Base-by-base conservation (phyloP, 2,329 filamentous ascomycete genomes). In the Penicillium brevicompactum region DNA sequence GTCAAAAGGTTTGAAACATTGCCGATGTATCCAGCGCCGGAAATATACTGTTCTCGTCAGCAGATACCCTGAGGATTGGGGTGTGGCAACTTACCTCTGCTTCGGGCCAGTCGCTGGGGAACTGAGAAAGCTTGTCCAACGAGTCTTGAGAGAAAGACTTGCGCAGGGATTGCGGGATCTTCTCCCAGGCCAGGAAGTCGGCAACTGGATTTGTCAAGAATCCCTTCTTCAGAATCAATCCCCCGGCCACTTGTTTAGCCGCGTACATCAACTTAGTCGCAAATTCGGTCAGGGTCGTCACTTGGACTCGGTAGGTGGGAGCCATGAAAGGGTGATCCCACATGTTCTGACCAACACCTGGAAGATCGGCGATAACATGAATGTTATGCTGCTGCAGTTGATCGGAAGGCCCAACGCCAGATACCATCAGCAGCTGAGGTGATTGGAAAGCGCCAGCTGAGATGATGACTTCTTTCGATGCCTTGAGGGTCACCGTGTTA, bases 371-470 rank as follows among this genome's bases (percentile, higher is more conserved):
- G 8, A 75, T 31, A 2, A 71, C 55, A 0, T 62, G 40, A 10
- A 74, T 74, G 1, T 53, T 55, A 46, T 70, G 59, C 3, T 65
- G 30, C 6, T 65, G 22, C 6, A 74, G 58, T 1, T 61, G 57
- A 0, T 61, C 60, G 4, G 53, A 41, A 2, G 80, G 80, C 0
- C 81, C 81, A 47, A 78, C 67, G 1, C 82, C 82, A 16, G 78
- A 81, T 2, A 82, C 73, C 71, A 82, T 80, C 8, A 84, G 48
- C 5, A 83, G 67, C 55, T 84, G 80, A 0, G 82, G 82, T 0
- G 80, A 78, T 59, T 84, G 81, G 62, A 81, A 82, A 4, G 76
- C 73, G 3, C 83, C 84, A 1, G 77, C 80, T 1, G 80, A 76
- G 8, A 86, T 55, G 38, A 79, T 75, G 5, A 77, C 76, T 59